Evolutionary conservation across 1,284 basidiomycete species (phyloP).

Genomic region (Porodaedalea pini): DNA sequence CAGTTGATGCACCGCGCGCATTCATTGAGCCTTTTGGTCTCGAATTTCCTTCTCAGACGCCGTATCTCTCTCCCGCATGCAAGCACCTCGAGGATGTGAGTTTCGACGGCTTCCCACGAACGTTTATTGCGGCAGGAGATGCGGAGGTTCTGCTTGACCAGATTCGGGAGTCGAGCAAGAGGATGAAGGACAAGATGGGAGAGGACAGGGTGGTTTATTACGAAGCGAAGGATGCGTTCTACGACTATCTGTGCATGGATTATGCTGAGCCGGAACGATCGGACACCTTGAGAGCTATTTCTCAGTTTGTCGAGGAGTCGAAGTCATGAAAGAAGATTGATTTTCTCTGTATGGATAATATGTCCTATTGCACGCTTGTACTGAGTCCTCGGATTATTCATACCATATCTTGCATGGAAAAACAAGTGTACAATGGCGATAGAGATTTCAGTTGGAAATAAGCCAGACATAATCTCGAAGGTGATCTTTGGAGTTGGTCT

Average conservation of each 20-base stretch:
- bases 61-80: conserved; percentile 56
- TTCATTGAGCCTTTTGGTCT: conserved; percentile 42
- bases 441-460: too few relatives aligned
- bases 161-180: conserved; percentile 40
- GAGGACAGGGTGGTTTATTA: conserved; percentile 18
- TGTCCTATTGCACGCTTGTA: too few relatives aligned
- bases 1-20: conserved; percentile 18
- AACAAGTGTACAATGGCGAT: too few relatives aligned
- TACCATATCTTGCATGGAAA: too few relatives aligned
- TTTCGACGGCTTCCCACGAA: conserved; percentile 52
- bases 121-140: conserved; percentile 50
- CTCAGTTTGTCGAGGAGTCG: neutral
- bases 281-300: neutral
- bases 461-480: too few relatives aligned
- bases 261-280: conserved; percentile 57
- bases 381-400: too few relatives aligned
- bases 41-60: conserved; percentile 39
- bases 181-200: conserved; percentile 33
- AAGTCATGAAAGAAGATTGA: neutral
- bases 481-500: too few relatives aligned
- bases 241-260: conserved; percentile 31
- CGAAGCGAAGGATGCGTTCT: conserved; percentile 24
- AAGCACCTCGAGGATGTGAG: conserved; percentile 33
- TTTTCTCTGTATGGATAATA: too few relatives aligned
- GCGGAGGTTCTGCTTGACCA: conserved; percentile 51